These are phyloP conservation scores for Sodiomyces alkalinus DNA, from an alignment of 2,329 filamentous ascomycete genomes.

Conservation along the genomic window DNA sequence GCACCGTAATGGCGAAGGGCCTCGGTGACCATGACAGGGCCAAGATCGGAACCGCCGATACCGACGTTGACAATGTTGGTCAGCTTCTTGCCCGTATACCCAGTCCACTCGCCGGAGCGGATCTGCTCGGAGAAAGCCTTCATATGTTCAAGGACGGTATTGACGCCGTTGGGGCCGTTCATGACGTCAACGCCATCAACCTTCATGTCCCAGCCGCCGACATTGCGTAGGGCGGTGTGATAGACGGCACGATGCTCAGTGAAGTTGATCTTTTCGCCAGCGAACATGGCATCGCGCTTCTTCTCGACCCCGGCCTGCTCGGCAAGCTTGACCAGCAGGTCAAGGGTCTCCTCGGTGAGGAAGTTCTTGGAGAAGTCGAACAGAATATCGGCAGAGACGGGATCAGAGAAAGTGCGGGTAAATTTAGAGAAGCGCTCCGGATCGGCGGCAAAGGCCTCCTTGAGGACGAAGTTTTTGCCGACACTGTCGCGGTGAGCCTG, in stretches of 20 bases:
- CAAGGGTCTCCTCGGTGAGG: slow-evolving; percentile 79
- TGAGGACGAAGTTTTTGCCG: slow-evolving; percentile 81
- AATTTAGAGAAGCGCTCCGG: slow-evolving; percentile 81
- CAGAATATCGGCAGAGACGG: slow-evolving; percentile 72
- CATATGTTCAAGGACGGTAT: slow-evolving; percentile 88
- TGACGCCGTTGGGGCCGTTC: slow-evolving; percentile 74
- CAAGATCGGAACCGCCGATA: slow-evolving; percentile 94
- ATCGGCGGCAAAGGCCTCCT: slow-evolving; percentile 84
- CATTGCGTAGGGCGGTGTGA: slow-evolving; percentile 87
- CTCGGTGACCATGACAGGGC: slow-evolving; percentile 97
- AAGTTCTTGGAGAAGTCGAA: slow-evolving; percentile 99
- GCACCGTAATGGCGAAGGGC: slow-evolving; percentile 90
- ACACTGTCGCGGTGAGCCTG: slow-evolving; percentile 78
- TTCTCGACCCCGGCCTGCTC: slow-evolving; percentile 83
- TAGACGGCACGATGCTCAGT: slow-evolving; percentile 94
- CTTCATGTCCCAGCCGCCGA: slow-evolving; percentile 63
- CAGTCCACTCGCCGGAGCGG: slow-evolving; percentile 90
- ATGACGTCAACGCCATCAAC: slow-evolving; percentile 91
- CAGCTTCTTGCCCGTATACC: slow-evolving; percentile 92
- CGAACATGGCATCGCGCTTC: slow-evolving; percentile 95
- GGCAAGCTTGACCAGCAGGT: slow-evolving; percentile 76
- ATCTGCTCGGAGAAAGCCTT: slow-evolving; percentile 96
- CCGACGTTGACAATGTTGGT: slow-evolving; percentile 95
- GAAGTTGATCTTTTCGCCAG: slow-evolving; percentile 97
- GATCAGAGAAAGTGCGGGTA: slow-evolving; percentile 68